Evolutionary conservation across 1,284 basidiomycete species (phyloP), one percentile per base, ranked within the genome.

Genomic region (Boletellus sp.): DNA sequence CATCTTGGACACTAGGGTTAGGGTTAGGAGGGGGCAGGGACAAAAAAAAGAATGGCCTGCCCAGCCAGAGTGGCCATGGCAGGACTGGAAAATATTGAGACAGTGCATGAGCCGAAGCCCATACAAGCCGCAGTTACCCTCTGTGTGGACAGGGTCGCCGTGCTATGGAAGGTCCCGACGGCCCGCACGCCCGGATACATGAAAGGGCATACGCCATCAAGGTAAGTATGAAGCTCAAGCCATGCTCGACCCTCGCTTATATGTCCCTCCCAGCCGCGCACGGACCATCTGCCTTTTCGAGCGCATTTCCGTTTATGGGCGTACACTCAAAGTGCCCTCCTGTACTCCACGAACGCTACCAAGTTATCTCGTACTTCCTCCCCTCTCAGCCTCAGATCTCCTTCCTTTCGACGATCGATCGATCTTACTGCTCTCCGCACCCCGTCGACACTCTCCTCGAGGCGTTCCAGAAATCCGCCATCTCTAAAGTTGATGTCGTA

Each of bases 331-430:
- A 93, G 69, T 26, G 74, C 76, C 59, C 79, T 79, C 54, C 95
- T 73, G 70, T 97, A 98, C 71, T 87, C 78, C 57, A 97, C 81
- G 63, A 97, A 98, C n/a, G 83, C 93, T 12, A 82, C 74, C 62
- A 97, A 68, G 70, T 98, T 97, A 61, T 93, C 89, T 69, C 75
- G 83, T 58, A 83, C 78, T 60, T 87, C 85, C 57, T 90, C 89
- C 19, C 84, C 89, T 58, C 84, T 76, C 58, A 80, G 59, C 56
- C 77, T 74, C 69, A 88, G 51, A 63, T 80, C 67, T 58, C 80
- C 79, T 54, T 79, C 76, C 58, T 78, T 81, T 57, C 76, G 72
- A 53, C 75, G 71, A 59, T 85, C 82, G 45, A 87, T 80, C 0
- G 69, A 68, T 62, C 76, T 79, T 46, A 91, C 83, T 11, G 76